These are phyloP conservation scores for Chimonanthus praecox DNA, from an alignment of 164 flowering plant species.

Conservation along the genomic window DNA sequence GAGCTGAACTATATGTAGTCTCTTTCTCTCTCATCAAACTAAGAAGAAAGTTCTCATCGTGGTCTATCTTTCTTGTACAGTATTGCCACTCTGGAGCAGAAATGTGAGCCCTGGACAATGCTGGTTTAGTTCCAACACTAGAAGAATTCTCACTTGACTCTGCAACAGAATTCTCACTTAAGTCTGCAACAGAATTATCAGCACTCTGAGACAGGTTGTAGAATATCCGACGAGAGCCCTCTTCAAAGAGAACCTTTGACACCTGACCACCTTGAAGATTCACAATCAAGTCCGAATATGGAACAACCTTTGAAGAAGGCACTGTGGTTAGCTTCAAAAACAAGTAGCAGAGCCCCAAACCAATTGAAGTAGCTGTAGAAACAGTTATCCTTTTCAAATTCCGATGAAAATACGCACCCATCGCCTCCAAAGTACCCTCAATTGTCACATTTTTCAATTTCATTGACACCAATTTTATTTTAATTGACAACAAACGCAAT, in stretches of 20 bases:
- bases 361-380: slow-evolving; percentile 38
- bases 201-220: slow-evolving; percentile 32
- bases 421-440: slow-evolving; percentile 33
- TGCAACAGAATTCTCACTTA: slow-evolving; percentile 11
- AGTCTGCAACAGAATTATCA: slow-evolving; percentile 11
- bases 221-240: slow-evolving; percentile 83
- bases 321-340: slow-evolving; percentile 57
- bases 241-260: slow-evolving; percentile 68
- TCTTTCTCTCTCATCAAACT: slow-evolving; percentile 86
- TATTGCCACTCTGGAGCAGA: slow-evolving; percentile 69
- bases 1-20: slow-evolving; percentile 71
- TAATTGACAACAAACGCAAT: slow-evolving; percentile 28
- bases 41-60: slow-evolving; percentile 86
- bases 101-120: slow-evolving; percentile 13
- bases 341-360: slow-evolving; percentile 60
- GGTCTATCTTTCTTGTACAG: slow-evolving; percentile 80
- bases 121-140: not conserved
- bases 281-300: slow-evolving; percentile 75
- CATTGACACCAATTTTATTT: slow-evolving; percentile 23
- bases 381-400: slow-evolving; percentile 44
- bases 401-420: slow-evolving; percentile 44
- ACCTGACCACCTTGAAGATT: slow-evolving; percentile 66
- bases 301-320: slow-evolving; percentile 63
- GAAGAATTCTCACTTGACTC: slow-evolving; percentile 17
- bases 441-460: slow-evolving; percentile 44